Evolutionary conservation across 1,284 basidiomycete species (phyloP), one percentile per base, ranked within the genome.

Genomic region (Austropuccinia psidii): DNA sequence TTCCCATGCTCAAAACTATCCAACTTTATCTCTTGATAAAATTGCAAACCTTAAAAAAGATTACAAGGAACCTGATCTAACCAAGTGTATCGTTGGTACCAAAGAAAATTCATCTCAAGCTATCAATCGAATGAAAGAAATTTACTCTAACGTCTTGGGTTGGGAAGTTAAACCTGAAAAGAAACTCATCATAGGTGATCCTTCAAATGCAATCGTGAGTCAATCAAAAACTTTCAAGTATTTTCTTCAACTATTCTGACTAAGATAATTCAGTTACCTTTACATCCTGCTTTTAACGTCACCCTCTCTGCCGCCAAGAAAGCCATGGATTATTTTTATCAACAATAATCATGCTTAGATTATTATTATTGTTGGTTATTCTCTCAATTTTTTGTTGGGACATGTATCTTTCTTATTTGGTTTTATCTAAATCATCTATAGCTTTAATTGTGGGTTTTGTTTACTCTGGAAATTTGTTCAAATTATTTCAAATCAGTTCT

Each of bases 1-100:
- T n/a, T 90, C 92, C 0, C 83, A 87, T 0, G 90, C 93, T 0
- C 93, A 96, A 79, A 91, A 95, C 52, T 52, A 37, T 19, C 61
- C 64, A 35, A 45, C 19, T 45, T 49, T 54, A 17, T 73, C 70
- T 43, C 43, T 8, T 3, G 31, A 62, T 11, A 43, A 39, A n/a
- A 15, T 52, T 2, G 31, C 50, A 9, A 21, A 37, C 4, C 27
- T 62, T 19, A 62, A 60, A 27, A 7, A 21, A 13, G 27, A 31
- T 2, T 72, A 61, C 47, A 50, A 72, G 55, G 21, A 15, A 1
- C 55, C 55, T 9, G 43, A 31, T 27, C 43, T n/a, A 15, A 27
- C 57, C 17, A 58, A 47, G 19, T 50, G 29, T 50, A 60, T 72
- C 37, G 21, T 60, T 50, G 68, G 68, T 4, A n/a, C 49, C 9